Base-by-base conservation (phyloP, 208 protist species). In the Balamuthia mandrillaris region DNA sequence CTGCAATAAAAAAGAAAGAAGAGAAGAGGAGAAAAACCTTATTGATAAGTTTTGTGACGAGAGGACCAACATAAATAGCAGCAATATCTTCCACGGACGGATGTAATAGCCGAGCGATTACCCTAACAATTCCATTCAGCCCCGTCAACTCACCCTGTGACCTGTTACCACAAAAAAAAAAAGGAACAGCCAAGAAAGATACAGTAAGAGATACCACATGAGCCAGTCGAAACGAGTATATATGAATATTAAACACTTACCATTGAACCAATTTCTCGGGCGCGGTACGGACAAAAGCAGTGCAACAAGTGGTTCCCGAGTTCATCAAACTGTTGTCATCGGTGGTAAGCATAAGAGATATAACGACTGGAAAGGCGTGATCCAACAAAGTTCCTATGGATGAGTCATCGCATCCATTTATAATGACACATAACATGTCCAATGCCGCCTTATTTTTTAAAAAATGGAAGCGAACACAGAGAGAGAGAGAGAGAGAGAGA, bases 291-390 rank as follows among this genome's bases (percentile, higher is more conserved):
- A 79, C 70, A 37, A 60, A 79, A n/a, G 70, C 70, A 3, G 45
- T 45, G n/a, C 51, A 41, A 14, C 45, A 60, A 18, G 70, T 5
- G 21, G 27, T 31, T 21, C 70, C 70, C 27, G 33, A 24, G 49
- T 79, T 79, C 9, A 79, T 39, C 42, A 79, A 37, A 24, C 70
- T 58, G 45, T 79, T 29, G 45, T 79, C 70, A 31, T 51, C 70
- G 7, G 70, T 79, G 41, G 27, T 52, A 9, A 79, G 37, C 21
- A 79, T 29, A 39, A 60, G 70, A 29, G 33, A 31, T 0, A 79
- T 33, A 6, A 79, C 27, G 33, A 58, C 45, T n/a, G 70, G 70
- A 37, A 79, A 79, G 10, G 70, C 70, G n/a, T n/a, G n/a, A n/a
- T n/a, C n/a, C n/a, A n/a, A n/a, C n/a, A n/a, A n/a, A n/a, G n/a